A percentile compares a stretch with the other conserved stretches of the same genome.
phyloP scores from a whole-genome alignment of 1,284 basidiomycete genomes.

The Fistulinella cinereoalba region DNA sequence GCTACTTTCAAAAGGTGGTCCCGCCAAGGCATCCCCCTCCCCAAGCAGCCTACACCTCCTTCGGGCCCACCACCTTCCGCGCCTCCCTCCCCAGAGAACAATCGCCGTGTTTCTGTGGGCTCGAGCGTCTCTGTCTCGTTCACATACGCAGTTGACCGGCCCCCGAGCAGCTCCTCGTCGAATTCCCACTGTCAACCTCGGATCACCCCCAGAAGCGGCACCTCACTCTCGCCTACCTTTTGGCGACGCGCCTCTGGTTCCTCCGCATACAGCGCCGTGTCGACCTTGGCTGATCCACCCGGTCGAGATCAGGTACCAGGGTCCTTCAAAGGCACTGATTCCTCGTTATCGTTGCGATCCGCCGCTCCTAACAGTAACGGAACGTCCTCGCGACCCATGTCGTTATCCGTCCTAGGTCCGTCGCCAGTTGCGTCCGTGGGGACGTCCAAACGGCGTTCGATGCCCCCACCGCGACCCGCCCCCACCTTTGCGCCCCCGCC shows the following conservation, averaged over 20 bases:
- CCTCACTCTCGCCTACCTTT: constrained; percentile 50
- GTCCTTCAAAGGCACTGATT: constrained; percentile 5
- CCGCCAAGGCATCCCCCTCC: constrained; percentile 48
- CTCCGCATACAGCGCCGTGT: constrained; percentile 50
- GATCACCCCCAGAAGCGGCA: constrained; percentile 45
- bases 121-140: constrained; percentile 33
- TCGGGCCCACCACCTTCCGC: constrained; percentile 55
- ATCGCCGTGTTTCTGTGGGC: constrained; percentile 18
- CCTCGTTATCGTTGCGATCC: constrained; percentile 9
- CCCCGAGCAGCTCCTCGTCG: constrained; percentile 46
- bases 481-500: constrained; percentile 68
- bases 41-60: constrained; percentile 54
- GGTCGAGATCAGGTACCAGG: constrained; percentile 22
- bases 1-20: constrained; percentile 55
- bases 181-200: constrained; percentile 33
- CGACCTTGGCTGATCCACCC: constrained; percentile 47
- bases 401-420: constrained; percentile 15
- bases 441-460: constrained; percentile 51
- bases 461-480: constrained; percentile 68
- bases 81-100: constrained; percentile 30
- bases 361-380: constrained; percentile 5
- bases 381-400: constrained; percentile 18
- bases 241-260: constrained; percentile 59
- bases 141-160: constrained; percentile 36
- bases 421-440: constrained; percentile 12